phyloP scores from a whole-genome alignment of 2,329 filamentous ascomycete species.

The Furcasterigmium sp. region DNA sequence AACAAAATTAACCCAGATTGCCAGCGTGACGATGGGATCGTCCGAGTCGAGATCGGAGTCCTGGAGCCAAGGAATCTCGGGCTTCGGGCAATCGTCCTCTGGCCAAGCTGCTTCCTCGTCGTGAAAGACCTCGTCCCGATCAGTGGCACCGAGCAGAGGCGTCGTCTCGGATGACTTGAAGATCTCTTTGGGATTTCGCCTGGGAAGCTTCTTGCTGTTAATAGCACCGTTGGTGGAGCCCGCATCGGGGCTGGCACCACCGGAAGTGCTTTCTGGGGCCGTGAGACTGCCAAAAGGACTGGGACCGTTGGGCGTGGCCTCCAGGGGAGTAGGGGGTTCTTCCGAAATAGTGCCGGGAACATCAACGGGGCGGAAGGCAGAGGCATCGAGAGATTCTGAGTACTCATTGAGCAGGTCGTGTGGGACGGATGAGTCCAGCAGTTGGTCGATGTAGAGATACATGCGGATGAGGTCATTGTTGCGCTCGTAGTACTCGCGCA shows the following conservation, averaged over 20 bases:
- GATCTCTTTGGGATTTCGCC: slow-evolving; percentile 78
- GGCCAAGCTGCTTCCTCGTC: slow-evolving; percentile 34
- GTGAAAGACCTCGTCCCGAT: slow-evolving; percentile 39
- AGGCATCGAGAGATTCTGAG: slow-evolving; percentile 52
- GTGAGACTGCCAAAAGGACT: slow-evolving; percentile 27
- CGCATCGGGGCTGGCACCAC: slow-evolving; percentile 7
- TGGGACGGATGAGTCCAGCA: slow-evolving; percentile 88
- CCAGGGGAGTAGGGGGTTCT: slow-evolving; percentile 37
- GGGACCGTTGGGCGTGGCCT: slow-evolving; percentile 50
- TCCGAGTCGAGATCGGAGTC: slow-evolving; percentile 68
- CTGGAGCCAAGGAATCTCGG: slow-evolving; percentile 64
- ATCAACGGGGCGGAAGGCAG: slow-evolving; percentile 48
- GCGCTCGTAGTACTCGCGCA: slow-evolving; percentile 84
- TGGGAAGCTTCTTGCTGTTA: slow-evolving; percentile 52
- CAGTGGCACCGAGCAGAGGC: slow-evolving; percentile 50
- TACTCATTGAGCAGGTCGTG: slow-evolving; percentile 91
- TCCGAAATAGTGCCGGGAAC: slow-evolving; percentile 74
- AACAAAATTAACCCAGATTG: slow-evolving; percentile 79
- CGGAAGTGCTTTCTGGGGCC: slow-evolving; percentile 12
- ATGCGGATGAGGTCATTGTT: slow-evolving; percentile 86
- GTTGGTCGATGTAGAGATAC: slow-evolving; percentile 86
- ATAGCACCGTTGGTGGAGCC: slow-evolving; percentile 11
- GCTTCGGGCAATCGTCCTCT: slow-evolving; percentile 31
- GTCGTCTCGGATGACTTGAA: slow-evolving; percentile 71
- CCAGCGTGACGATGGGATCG: slow-evolving; percentile 72